Evolutionary conservation across 75 land plant genomes (phyloP), one percentile per base, ranked within the genome.

Genomic region (Pinus tabuliformis): DNA sequence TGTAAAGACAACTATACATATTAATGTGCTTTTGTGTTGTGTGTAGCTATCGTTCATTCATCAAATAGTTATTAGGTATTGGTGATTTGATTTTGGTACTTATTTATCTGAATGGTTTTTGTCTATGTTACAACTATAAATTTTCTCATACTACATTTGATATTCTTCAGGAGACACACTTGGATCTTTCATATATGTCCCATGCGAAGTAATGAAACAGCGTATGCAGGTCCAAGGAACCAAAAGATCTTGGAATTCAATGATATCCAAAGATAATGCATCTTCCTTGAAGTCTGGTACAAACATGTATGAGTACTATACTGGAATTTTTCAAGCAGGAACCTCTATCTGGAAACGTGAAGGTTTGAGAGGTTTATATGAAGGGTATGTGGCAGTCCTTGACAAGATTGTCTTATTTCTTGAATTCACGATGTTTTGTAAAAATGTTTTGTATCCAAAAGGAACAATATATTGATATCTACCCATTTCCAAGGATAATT

Each of bases 191-290:
- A 78, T 93, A n/a, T 96, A 96, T 78, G 99, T 96, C 21, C 99
- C 99, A 52, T 96, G 97, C 88, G 99, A 96, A 86, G 94, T 96
- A 56, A 85, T 96, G 82, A 96, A 96, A 83, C 99, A 91, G 64
- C 83, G 97, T 45, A 96, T 96, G 99, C 99, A 96, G 80, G 86
- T 96, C 33, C 99, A 96, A 84, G 99, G 99, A 59, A 88, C 96
- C 49, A 83, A 61, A 70, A 77, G 80, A 26, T 76, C 89, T 58
- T 94, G 97, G 97, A 76, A 73, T 63, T 81, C 80, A 56, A 68
- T 66, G 52, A 49, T 80, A 3, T 33, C 70, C 57, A 83, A 81
- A 56, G 79, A 75, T 26, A 83, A 77, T 62, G 52, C 65, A 26
- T 12, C 65, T 11, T 78, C 83, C 15, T 60, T 57, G 17, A 88